A percentile compares a stretch with the other conserved stretches of the same genome.
phyloP scores from a whole-genome alignment of 805 yeast species.

The Candida ipomoeae region DNA sequence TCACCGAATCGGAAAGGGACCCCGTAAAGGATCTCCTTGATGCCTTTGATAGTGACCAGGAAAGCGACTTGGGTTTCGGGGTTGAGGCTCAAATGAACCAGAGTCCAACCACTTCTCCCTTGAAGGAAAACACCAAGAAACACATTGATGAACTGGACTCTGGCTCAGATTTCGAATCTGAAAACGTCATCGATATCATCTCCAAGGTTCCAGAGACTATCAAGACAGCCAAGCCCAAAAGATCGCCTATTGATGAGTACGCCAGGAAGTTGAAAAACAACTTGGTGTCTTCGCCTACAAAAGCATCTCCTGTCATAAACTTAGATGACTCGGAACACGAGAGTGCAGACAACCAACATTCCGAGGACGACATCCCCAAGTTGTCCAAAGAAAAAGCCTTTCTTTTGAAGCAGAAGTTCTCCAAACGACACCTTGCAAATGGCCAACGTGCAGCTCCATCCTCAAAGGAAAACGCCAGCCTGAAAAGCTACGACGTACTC shows the following conservation, averaged over 20 bases:
- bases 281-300: conserved; percentile 26
- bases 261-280: conserved; percentile 29
- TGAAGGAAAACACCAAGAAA: conserved; percentile 5
- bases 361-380: conserved; percentile 23
- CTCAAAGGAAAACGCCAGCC: conserved; percentile 4
- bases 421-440: conserved; percentile 18
- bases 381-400: conserved; percentile 31
- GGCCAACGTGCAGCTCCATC: conserved; percentile 1
- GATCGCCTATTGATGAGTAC: conserved; percentile 32
- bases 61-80: conserved; percentile 8
- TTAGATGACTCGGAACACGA: conserved; percentile 30
- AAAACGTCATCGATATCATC: conserved; percentile 11
- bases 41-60: conserved; percentile 28
- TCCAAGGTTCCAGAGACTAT: conserved; percentile 2
- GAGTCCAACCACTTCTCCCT: conserved; percentile 34
- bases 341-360: conserved; percentile 1
- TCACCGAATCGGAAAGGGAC: conserved; percentile 21
- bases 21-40: conserved; percentile 30
- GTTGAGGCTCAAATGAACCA: conserved; percentile 14
- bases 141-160: conserved; percentile 4
- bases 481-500: conserved; percentile 21
- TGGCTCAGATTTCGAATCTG: conserved; percentile 10
- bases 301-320: conserved; percentile 15
- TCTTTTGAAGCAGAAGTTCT: conserved; percentile 30
- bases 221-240: conserved; percentile 7